These are phyloP conservation scores for Vaccinium vitisidaea DNA, from an alignment of 148 eudicot genomes.

Conservation along the genomic window DNA sequence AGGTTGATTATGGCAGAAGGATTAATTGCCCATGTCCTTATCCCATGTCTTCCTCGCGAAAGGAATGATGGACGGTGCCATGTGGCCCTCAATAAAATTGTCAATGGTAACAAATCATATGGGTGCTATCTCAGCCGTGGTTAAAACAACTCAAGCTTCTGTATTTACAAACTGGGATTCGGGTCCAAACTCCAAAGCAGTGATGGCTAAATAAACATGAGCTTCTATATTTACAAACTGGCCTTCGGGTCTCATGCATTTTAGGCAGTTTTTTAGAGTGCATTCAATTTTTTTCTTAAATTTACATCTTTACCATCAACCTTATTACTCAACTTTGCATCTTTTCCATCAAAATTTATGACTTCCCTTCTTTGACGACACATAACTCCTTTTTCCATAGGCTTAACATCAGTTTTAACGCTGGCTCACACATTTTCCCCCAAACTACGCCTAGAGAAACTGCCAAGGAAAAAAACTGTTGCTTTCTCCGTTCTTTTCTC, in stretches of 20 bases:
- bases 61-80: neutral
- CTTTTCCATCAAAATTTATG: neutral
- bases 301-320: neutral
- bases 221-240: neutral
- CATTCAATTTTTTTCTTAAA: neutral
- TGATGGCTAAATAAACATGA: neutral
- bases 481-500: neutral
- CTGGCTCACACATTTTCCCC: neutral
- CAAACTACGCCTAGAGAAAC: neutral
- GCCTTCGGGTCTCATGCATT: neutral
- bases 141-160: too few species aligned
- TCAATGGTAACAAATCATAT: neutral
- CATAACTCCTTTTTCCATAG: neutral
- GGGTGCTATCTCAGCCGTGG: neutral
- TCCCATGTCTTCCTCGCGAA: neutral
- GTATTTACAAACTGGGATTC: too few species aligned
- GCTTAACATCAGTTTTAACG: neutral
- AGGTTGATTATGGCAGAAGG: neutral
- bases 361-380: neutral
- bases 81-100: neutral
- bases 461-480: neutral
- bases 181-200: neutral
- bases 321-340: neutral
- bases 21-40: neutral
- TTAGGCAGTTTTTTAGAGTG: neutral